Percentiles rank a stretch among this genome's conserved stretches.
These are phyloP conservation scores for Haplosporangium sp. DNA, from an alignment of 371 early-diverging fungal species.

Conservation along the genomic window DNA sequence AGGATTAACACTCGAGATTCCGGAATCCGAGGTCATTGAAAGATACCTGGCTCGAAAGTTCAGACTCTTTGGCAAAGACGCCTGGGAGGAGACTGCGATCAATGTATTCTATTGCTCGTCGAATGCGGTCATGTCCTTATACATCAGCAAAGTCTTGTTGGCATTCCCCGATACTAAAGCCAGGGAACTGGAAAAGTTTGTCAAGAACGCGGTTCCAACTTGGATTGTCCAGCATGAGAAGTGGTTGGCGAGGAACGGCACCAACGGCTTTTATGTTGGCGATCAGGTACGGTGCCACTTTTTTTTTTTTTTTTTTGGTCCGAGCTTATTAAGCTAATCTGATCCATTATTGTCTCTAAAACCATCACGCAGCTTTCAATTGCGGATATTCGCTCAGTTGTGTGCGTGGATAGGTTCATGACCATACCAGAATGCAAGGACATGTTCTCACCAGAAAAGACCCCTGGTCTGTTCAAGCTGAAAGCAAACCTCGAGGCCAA, in stretches of 20 bases:
- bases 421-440: slow-evolving; percentile 39
- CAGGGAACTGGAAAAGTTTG: slow-evolving; percentile 29
- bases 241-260: slow-evolving; percentile 28
- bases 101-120: slow-evolving; percentile 41
- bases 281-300: slow-evolving; percentile 22
- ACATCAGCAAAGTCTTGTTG: slow-evolving; percentile 40
- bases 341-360: background rate
- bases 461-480: slow-evolving; percentile 33
- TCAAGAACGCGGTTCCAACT: slow-evolving; percentile 13
- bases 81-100: slow-evolving; percentile 47
- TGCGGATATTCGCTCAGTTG: slow-evolving; percentile 41
- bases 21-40: slow-evolving; percentile 49
- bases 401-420: slow-evolving; percentile 40
- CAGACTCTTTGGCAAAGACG: slow-evolving; percentile 18
- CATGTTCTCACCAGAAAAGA: slow-evolving; percentile 23
- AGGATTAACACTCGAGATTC: slow-evolving; percentile 25
- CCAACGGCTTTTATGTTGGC: slow-evolving; percentile 37
- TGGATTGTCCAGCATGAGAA: slow-evolving; percentile 47
- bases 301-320: background rate
- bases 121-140: slow-evolving; percentile 33
- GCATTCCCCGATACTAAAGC: slow-evolving; percentile 44
- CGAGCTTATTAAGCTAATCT: background rate
- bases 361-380: slow-evolving; percentile 23
- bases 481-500: slow-evolving; percentile 19
- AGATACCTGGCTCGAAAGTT: slow-evolving; percentile 45